Percentiles rank a stretch among this genome's conserved stretches.
Evolutionary conservation across 2,329 filamentous ascomycete genomes (phyloP).

Genomic region (Verticillium alfalfae): DNA sequence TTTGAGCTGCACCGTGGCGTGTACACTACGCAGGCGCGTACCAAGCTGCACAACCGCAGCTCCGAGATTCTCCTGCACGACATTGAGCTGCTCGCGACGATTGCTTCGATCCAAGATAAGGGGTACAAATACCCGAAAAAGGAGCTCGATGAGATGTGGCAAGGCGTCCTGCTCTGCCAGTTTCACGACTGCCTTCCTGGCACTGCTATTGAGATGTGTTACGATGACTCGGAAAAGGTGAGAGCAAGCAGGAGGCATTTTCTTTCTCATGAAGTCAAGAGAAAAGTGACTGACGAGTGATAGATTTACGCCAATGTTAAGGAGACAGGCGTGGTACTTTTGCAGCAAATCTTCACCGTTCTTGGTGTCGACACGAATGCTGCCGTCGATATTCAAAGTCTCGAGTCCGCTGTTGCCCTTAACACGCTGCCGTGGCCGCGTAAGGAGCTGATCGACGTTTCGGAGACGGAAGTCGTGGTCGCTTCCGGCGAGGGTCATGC

Average conservation of each 20-base stretch:
- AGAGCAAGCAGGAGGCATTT: background rate
- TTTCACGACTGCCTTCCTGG: constrained; percentile 67
- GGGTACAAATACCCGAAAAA: constrained; percentile 61
- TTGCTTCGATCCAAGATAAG: constrained; percentile 50
- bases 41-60: constrained; percentile 61
- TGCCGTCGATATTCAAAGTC: constrained; percentile 16
- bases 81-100: constrained; percentile 57
- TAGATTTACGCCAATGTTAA: constrained; percentile 55
- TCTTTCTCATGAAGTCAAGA: background rate
- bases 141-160: constrained; percentile 64
- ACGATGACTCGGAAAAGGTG: constrained; percentile 58
- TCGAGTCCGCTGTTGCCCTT: constrained; percentile 34
- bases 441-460: constrained; percentile 42
- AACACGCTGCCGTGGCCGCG: constrained; percentile 60
- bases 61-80: constrained; percentile 60
- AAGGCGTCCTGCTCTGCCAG: constrained; percentile 59
- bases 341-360: constrained; percentile 46
- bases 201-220: constrained; percentile 65
- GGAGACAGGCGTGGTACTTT: constrained; percentile 45
- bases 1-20: constrained; percentile 65
- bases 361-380: constrained; percentile 43
- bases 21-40: constrained; percentile 65
- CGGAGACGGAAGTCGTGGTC: constrained; percentile 18
- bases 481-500: constrained; percentile 17
- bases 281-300: background rate